These are phyloP conservation scores for Dentipellis sp. DNA, from an alignment of 768 basidiomycete genomes.

Conservation along the genomic window DNA sequence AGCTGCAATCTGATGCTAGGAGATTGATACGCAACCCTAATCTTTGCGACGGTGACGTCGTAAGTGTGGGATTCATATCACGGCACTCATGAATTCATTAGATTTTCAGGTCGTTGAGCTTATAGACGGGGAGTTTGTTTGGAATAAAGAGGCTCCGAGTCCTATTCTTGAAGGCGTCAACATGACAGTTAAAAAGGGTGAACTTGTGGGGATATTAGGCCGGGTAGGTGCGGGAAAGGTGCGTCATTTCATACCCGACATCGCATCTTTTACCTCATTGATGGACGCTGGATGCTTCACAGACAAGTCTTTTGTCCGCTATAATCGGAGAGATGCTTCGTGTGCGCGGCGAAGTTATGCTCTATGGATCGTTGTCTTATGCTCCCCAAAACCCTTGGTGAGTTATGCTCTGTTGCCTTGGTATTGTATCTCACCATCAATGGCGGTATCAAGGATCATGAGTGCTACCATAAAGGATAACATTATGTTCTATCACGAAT, in stretches of 20 bases:
- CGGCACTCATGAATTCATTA: not conserved
- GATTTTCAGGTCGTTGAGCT: slow-evolving; percentile 51
- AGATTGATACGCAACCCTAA: slow-evolving; percentile 33
- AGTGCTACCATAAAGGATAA: slow-evolving; percentile 84
- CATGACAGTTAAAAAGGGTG: slow-evolving; percentile 69
- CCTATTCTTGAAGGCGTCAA: slow-evolving; percentile 75
- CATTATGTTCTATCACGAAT: slow-evolving; percentile 85
- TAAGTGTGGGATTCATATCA: slow-evolving; percentile 17
- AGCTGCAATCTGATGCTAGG: slow-evolving; percentile 76
- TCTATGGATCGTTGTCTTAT: slow-evolving; percentile 71
- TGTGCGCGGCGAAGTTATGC: slow-evolving; percentile 57
- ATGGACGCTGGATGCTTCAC: not conserved
- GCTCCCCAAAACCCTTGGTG: slow-evolving; percentile 85
- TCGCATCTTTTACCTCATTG: not conserved
- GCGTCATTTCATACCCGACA: slow-evolving; percentile 11
- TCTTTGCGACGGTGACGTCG: slow-evolving; percentile 53
- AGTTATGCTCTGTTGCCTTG: slow-evolving; percentile 10
- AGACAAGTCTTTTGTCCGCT: slow-evolving; percentile 71
- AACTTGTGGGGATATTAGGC: slow-evolving; percentile 78
- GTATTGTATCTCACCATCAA: not conserved
- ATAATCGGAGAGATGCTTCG: slow-evolving; percentile 85
- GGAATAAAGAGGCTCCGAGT: slow-evolving; percentile 47
- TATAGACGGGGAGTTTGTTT: slow-evolving; percentile 70
- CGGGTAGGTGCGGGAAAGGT: slow-evolving; percentile 91
- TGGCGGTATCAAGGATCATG: slow-evolving; percentile 50